Base-by-base conservation (phyloP, 106 monocot species). In the Hemerocallis citrina region DNA sequence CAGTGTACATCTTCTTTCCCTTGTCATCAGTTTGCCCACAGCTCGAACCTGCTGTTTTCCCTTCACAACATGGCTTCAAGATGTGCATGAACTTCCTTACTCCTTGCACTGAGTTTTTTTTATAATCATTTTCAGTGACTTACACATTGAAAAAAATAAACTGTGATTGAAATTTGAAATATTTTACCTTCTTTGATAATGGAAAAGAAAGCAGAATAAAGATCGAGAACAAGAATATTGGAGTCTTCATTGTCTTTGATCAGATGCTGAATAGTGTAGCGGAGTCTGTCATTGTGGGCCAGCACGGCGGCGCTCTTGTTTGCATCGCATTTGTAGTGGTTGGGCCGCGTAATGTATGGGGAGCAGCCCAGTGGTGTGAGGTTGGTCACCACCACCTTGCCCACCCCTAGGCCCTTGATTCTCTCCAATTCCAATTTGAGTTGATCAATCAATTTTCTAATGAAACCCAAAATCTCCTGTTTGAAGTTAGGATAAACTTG, bases 41-140 rank as follows among this genome's bases (percentile, higher is more conserved):
- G 57, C 24, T 56, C 5, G 39, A 38, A n/a, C 35, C 17, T 6
- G 56, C 23, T 15, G 6, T 11, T 13, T 19, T 27, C 0, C 47
- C 65, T 16, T 64, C 57, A 30, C 72, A 72, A 24, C 72, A 64
- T 7, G 72, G 72, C 72, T 63, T 58, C 19, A 72, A 27, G 6
- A 65, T 44, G 6, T 72, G 6, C 24, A 57, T 12, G 36, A 65
- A 64, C 34, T 52, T 52, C 50, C 52, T 43, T 25, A 21, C 48
- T 56, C 57, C 57, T 36, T 8, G 24, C 15, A 30, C 61, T 62
- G 44, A n/a, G n/a, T n/a, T n/a, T n/a, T n/a, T n/a, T n/a, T n/a
- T n/a, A n/a, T n/a, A n/a, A n/a, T n/a, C n/a, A n/a, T n/a, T n/a
- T n/a, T n/a, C n/a, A n/a, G n/a, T n/a, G n/a, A n/a, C n/a, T n/a